A percentile compares a stretch with the other conserved stretches of the same genome.
Conservation (phyloP, 2,329 filamentous ascomycete genomes). For the Cercospora janseana region DNA sequence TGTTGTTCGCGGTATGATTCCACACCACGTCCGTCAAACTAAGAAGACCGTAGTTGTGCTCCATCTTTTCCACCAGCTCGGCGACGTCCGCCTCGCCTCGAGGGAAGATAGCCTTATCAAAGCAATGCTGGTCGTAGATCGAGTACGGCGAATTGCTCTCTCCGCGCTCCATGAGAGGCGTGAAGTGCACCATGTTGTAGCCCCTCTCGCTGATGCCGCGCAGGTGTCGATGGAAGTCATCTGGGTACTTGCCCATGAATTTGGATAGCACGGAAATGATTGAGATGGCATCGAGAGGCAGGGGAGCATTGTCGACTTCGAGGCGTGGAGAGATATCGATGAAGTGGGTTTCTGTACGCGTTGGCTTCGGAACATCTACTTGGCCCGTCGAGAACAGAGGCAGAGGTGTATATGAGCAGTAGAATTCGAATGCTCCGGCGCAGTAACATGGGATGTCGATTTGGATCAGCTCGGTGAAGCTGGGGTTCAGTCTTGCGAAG, state of each 20-base stretch:
- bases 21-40: conserved; percentile 94
- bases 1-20: conserved; percentile 97
- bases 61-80: conserved; percentile 74
- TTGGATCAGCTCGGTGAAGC: conserved; percentile 88
- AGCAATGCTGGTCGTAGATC: conserved; percentile 85
- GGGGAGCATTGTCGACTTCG: conserved; percentile 66
- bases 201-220: conserved; percentile 83
- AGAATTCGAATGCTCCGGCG: conserved; percentile 89
- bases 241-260: conserved; percentile 91
- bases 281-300: conserved; percentile 84
- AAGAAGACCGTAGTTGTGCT: conserved; percentile 78
- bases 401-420: conserved; percentile 85
- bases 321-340: conserved; percentile 88
- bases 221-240: conserved; percentile 86
- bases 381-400: conserved; percentile 68
- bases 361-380: conserved; percentile 48
- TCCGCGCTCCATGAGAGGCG: conserved; percentile 84
- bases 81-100: conserved; percentile 79
- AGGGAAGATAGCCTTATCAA: conserved; percentile 79
- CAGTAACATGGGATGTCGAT: conserved; percentile 82
- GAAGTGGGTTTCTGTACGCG: conserved; percentile 74
- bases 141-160: conserved; percentile 96
- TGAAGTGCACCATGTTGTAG: conserved; percentile 99
- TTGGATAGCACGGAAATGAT: conserved; percentile 95
- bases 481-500: conserved; percentile 68